Percentiles rank a stretch among this genome's conserved stretches.
Conservation (phyloP, 208 protist genomes). For the Leishmania amazonensis region DNA sequence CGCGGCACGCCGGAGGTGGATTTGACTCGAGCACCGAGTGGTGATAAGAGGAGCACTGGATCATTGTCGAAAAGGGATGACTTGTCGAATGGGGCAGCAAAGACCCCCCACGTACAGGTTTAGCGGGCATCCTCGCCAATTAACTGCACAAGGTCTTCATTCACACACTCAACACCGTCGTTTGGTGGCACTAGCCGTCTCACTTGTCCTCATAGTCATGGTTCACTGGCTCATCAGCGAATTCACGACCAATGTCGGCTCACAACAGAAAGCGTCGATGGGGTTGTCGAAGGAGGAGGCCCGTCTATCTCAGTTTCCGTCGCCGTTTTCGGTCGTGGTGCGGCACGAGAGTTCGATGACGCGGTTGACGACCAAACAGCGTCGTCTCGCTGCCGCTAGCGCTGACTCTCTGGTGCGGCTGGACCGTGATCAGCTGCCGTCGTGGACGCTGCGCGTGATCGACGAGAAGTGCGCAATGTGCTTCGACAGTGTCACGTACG, state of each 20-base stretch:
- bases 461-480: constrained; percentile 5
- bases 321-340: neutral
- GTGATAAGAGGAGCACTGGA: neutral
- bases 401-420: neutral
- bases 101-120: no score
- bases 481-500: neutral
- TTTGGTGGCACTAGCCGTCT: neutral
- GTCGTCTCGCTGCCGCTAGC: rapidly evolving
- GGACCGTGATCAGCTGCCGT: neutral
- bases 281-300: neutral
- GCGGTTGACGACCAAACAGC: neutral
- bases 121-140: neutral
- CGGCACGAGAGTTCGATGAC: neutral
- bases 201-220: neutral
- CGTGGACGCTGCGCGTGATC: constrained; percentile 4
- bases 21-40: neutral
- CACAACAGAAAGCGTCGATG: neutral
- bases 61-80: neutral
- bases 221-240: neutral
- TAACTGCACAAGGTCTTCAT: neutral
- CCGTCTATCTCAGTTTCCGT: neutral
- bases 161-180: neutral
- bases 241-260: neutral
- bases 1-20: neutral
- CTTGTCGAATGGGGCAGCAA: neutral